phyloP scores from a whole-genome alignment of 2,329 filamentous ascomycete species.

The Diaporthe ampelina region DNA sequence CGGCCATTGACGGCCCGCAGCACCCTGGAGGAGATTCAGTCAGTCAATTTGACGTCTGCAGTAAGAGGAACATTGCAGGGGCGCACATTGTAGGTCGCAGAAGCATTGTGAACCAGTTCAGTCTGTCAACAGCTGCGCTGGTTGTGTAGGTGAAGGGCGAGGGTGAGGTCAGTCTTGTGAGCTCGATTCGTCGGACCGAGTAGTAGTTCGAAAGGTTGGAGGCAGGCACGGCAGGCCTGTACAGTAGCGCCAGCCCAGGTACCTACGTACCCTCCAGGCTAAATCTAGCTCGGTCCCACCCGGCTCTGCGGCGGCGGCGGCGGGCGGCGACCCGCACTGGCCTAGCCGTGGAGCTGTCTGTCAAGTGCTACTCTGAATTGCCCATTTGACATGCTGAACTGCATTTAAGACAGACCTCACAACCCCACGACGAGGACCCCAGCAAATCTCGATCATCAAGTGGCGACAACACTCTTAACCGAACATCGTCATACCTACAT shows the following conservation, averaged over 20 bases:
- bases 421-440: conserved; percentile 5
- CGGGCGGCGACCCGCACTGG: conserved; percentile 29
- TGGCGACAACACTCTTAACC: conserved; percentile 3
- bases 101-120: conserved; percentile 46
- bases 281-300: conserved; percentile 25
- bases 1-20: conserved; percentile 64
- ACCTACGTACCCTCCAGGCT: conserved; percentile 20
- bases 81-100: conserved; percentile 57
- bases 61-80: neutral
- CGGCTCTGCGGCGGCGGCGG: conserved; percentile 20
- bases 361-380: conserved; percentile 18
- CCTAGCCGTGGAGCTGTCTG: conserved; percentile 31
- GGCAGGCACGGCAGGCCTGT: conserved; percentile 20
- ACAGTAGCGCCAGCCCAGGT: conserved; percentile 11
- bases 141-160: neutral
- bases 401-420: conserved; percentile 31
- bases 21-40: conserved; percentile 58
- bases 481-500: conserved; percentile 20
- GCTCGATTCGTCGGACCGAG: conserved; percentile 17
- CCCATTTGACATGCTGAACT: conserved; percentile 23
- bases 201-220: conserved; percentile 13
- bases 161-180: conserved; percentile 9
- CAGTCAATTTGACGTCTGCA: conserved; percentile 17
- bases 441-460: neutral
- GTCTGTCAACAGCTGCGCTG: conserved; percentile 37